Percentiles rank a stretch among this genome's conserved stretches.
These are phyloP conservation scores for Gryganskiella cystojenkinii DNA, from an alignment of 192 early-diverging fungal species.

Conservation along the genomic window DNA sequence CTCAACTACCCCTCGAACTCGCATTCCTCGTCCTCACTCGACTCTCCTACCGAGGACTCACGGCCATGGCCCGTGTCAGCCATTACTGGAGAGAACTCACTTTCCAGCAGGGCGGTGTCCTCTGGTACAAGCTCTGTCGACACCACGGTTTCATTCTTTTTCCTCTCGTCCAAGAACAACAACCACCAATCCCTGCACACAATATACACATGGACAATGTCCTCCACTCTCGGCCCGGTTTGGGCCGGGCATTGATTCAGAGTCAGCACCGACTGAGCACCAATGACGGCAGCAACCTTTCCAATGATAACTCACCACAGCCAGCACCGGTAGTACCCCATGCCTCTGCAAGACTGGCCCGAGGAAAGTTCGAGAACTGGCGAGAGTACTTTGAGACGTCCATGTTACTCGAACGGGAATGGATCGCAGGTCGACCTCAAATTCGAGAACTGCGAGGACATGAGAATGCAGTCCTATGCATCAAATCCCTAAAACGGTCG, in stretches of 20 bases:
- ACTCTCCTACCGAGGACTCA: conserved; percentile 31
- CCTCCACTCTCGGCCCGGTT: conserved; percentile 11
- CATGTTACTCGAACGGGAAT: conserved; percentile 29
- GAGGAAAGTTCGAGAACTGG: conserved; percentile 26
- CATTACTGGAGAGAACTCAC: conserved; percentile 37
- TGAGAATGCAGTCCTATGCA: conserved; percentile 23
- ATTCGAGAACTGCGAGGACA: conserved; percentile 38
- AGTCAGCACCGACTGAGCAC: conserved; percentile 10
- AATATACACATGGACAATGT: conserved; percentile 11
- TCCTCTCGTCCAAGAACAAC: neutral
- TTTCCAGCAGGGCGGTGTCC: conserved; percentile 27
- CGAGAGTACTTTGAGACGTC: conserved; percentile 28
- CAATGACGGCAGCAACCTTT: neutral
- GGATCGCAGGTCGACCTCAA: conserved; percentile 32
- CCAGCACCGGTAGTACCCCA: neutral
- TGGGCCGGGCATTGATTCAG: conserved; percentile 15
- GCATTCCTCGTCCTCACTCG: conserved; percentile 25
- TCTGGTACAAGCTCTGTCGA: conserved; percentile 42
- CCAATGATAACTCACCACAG: too few species aligned
- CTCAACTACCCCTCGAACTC: conserved; percentile 28
- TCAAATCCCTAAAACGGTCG: conserved; percentile 8
- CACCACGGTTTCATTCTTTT: conserved; percentile 20
- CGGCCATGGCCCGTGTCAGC: conserved; percentile 18
- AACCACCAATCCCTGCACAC: neutral
- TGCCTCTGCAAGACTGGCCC: neutral